phyloP scores from a whole-genome alignment of 2,329 filamentous ascomycete species.

The Madurella mycetomatis region DNA sequence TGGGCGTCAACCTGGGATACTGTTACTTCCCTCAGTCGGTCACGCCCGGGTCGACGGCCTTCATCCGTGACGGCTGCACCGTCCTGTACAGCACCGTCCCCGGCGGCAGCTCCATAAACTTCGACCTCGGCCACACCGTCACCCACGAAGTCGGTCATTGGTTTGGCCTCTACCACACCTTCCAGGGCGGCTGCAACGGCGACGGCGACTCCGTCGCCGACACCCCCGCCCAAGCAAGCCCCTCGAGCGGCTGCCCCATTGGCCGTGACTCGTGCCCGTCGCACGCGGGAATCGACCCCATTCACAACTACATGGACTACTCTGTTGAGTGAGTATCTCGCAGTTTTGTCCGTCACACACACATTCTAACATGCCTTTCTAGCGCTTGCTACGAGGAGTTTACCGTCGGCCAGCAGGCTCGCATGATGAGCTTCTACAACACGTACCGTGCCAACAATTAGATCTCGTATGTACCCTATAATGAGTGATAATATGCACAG shows the following conservation, averaged over 20 bases:
- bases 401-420: conserved; percentile 33
- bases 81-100: conserved; percentile 29
- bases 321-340: conserved; percentile 30
- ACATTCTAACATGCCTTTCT: conserved; percentile 3
- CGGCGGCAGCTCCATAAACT: conserved; percentile 28
- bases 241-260: conserved; percentile 35
- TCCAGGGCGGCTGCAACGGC: conserved; percentile 38
- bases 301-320: conserved; percentile 38
- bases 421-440: conserved; percentile 31
- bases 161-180: conserved; percentile 43
- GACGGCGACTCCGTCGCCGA: conserved; percentile 38
- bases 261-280: conserved; percentile 32
- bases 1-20: conserved; percentile 40
- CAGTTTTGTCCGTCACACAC: not conserved
- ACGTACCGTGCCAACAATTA: conserved; percentile 26
- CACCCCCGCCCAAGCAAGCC: conserved; percentile 36
- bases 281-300: conserved; percentile 30
- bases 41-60: conserved; percentile 28
- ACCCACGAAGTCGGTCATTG: conserved; percentile 43
- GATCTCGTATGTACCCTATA: not conserved
- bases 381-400: conserved; percentile 38
- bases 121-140: conserved; percentile 36
- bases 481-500: not conserved
- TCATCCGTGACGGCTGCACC: conserved; percentile 30
- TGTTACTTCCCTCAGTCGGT: conserved; percentile 43